phyloP scores from a whole-genome alignment of 768 basidiomycete species.

The Tricholoma sp. region DNA sequence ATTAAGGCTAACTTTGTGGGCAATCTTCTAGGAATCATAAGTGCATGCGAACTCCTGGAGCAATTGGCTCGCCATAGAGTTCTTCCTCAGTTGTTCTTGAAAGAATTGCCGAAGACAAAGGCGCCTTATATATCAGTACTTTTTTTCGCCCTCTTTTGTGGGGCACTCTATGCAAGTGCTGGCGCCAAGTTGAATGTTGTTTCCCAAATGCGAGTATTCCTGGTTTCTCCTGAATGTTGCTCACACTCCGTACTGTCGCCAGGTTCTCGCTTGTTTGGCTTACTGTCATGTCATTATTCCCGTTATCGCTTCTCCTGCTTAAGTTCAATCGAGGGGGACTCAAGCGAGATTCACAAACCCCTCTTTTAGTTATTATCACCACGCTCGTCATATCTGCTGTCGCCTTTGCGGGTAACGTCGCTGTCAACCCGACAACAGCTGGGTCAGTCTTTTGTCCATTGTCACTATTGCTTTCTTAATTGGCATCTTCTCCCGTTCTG shows the following conservation, averaged over 20 bases:
- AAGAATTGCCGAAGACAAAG: constrained; percentile 41
- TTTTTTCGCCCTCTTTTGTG: constrained; percentile 44
- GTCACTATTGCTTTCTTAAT: background rate
- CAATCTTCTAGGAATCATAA: constrained; percentile 43
- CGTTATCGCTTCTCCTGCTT: constrained; percentile 51
- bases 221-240: background rate
- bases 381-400: constrained; percentile 36
- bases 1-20: background rate
- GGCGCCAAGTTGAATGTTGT: constrained; percentile 47
- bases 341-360: constrained; percentile 35
- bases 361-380: constrained; percentile 34
- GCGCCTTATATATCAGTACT: constrained; percentile 49
- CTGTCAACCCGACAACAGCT: constrained; percentile 48
- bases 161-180: constrained; percentile 52
- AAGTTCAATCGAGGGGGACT: constrained; percentile 64
- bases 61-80: constrained; percentile 57
- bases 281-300: constrained; percentile 59
- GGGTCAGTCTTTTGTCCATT: constrained; percentile 34
- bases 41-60: constrained; percentile 53
- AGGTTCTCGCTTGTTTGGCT: constrained; percentile 70
- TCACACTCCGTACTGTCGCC: background rate
- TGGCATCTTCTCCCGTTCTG: background rate
- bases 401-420: constrained; percentile 56
- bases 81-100: constrained; percentile 48
- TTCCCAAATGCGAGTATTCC: constrained; percentile 47